phyloP scores from a whole-genome alignment of 106 monocot genomes.

The Hemerocallis citrina region DNA sequence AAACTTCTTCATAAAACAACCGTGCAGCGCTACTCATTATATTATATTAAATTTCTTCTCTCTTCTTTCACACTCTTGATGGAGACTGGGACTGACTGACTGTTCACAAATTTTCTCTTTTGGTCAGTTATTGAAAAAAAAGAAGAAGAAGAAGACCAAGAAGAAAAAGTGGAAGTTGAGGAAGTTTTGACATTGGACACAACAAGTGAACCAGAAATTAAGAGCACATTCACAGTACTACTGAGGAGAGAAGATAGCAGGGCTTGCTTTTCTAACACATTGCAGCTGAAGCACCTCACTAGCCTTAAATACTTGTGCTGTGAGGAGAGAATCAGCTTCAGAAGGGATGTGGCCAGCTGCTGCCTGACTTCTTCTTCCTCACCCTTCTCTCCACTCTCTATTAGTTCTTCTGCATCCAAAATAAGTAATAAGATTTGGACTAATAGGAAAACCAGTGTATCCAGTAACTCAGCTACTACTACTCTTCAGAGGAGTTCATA shows the following conservation, averaged over 20 bases:
- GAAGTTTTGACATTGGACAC: too few species aligned
- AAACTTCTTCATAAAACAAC: too few species aligned
- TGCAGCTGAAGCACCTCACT: background rate
- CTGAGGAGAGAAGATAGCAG: background rate
- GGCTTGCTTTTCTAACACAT: constrained; percentile 4
- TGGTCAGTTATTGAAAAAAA: too few species aligned
- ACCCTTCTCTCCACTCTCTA: constrained; percentile 19
- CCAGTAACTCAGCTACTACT: background rate
- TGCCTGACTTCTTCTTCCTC: constrained; percentile 41
- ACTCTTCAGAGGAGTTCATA: background rate
- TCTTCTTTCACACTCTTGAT: too few species aligned
- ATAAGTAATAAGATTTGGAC: background rate
- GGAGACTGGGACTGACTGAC: too few species aligned
- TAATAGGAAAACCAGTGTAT: background rate
- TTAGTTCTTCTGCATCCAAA: background rate
- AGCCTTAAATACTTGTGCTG: background rate
- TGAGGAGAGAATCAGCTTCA: constrained; percentile 31
- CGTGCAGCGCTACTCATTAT: too few species aligned
- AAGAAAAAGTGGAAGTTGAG: too few species aligned
- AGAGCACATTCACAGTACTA: constrained; percentile 2
- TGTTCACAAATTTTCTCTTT: too few species aligned
- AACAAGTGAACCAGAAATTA: background rate
- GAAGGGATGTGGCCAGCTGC: constrained; percentile 53
- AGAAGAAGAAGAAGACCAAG: too few species aligned
- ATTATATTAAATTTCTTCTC: too few species aligned